phyloP scores from a whole-genome alignment of 2,329 filamentous ascomycete species.

The Nemania abortiva region DNA sequence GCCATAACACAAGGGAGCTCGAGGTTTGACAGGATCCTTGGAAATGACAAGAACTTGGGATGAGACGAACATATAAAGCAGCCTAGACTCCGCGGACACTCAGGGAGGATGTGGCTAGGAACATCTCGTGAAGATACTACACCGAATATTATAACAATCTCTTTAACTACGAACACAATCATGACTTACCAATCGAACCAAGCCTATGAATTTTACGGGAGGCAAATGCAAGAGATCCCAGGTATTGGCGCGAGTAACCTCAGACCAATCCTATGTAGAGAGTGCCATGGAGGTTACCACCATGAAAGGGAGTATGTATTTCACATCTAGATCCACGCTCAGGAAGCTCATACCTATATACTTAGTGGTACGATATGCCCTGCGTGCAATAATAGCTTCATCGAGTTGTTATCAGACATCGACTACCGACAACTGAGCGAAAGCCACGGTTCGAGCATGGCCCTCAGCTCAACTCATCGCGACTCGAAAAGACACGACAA shows the following conservation, averaged over 20 bases:
- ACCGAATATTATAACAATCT: not conserved
- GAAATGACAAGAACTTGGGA: not conserved
- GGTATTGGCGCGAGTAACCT: slow-evolving; percentile 31
- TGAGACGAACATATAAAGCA: slow-evolving; percentile 30
- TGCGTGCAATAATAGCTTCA: slow-evolving; percentile 34
- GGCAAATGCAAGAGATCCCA: slow-evolving; percentile 27
- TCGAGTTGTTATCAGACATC: slow-evolving; percentile 29
- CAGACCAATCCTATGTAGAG: slow-evolving; percentile 25
- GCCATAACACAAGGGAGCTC: not conserved
- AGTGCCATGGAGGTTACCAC: slow-evolving; percentile 30
- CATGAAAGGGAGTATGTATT: slow-evolving; percentile 32
- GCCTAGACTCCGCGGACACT: not conserved
- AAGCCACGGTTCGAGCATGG: not conserved
- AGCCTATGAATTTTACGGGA: slow-evolving; percentile 16
- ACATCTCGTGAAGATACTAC: not conserved
- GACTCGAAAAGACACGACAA: slow-evolving; percentile 30
- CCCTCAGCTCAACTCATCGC: slow-evolving; percentile 12
- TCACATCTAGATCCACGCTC: not conserved
- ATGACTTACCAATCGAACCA: slow-evolving; percentile 30
- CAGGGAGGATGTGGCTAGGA: not conserved
- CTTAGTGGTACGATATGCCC: slow-evolving; percentile 24
- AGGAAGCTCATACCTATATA: not conserved
- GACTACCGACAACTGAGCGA: slow-evolving; percentile 26
- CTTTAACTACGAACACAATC: not conserved
- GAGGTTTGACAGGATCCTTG: slow-evolving; percentile 20